Conservation (phyloP, 108 stramenopile genomes). For the Ochromonas danica region DNA sequence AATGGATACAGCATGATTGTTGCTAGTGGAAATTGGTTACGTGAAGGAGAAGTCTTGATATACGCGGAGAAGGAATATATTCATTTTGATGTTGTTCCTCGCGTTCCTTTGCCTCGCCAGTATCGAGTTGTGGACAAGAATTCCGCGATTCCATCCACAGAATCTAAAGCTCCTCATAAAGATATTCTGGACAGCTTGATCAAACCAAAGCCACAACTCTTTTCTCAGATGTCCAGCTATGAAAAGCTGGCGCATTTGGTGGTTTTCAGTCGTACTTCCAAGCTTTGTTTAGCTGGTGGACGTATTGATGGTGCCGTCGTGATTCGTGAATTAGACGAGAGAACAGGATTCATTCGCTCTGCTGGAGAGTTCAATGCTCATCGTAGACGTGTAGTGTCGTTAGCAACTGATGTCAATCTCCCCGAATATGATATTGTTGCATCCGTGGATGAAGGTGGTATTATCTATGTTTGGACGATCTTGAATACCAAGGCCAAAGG, state of each 20-base stretch:
- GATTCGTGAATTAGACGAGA: slow-evolving; percentile 8
- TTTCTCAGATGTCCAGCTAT: neutral
- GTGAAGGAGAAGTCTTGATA: neutral
- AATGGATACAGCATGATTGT: too few species aligned
- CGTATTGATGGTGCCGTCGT: neutral
- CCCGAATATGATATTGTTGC: neutral
- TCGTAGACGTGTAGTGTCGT: slow-evolving; percentile 6
- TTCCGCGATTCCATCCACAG: neutral
- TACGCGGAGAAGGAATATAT: neutral
- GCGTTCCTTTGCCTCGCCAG: neutral
- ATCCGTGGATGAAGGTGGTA: slow-evolving; percentile 2
- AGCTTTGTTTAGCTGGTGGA: neutral
- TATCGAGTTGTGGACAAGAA: neutral
- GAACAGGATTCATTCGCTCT: neutral
- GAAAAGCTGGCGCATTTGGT: neutral
- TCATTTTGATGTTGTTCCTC: slow-evolving; percentile 6
- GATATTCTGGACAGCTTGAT: neutral
- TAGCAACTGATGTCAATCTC: neutral
- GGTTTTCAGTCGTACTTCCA: neutral
- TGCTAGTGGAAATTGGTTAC: neutral
- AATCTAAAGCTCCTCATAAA: too few species aligned
- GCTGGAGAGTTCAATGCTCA: slow-evolving; percentile 21
- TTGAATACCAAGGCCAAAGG: neutral
- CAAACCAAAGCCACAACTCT: neutral
- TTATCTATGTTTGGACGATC: slow-evolving; percentile 26